These are phyloP conservation scores for Beauveria sp. DNA, from an alignment of 2,329 filamentous ascomycete species.

Conservation along the genomic window DNA sequence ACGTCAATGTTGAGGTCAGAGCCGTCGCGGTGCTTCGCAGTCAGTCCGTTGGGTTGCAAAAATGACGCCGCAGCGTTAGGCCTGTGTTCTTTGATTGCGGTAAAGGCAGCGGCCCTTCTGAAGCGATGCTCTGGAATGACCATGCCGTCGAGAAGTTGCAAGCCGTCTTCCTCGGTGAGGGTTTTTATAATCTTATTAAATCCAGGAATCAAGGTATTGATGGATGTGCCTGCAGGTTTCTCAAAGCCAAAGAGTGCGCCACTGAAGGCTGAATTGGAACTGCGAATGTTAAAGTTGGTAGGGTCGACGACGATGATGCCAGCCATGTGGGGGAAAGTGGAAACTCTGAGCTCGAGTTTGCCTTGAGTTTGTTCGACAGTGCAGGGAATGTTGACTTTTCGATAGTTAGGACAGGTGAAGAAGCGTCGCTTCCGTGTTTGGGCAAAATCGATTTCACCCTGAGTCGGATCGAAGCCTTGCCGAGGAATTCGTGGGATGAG, in stretches of 20 bases:
- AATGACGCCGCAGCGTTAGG: constrained; percentile 74
- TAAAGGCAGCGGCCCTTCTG: constrained; percentile 74
- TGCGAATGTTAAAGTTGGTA: constrained; percentile 68
- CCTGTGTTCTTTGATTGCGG: constrained; percentile 75
- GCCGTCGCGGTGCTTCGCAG: constrained; percentile 82
- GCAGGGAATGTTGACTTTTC: constrained; percentile 74
- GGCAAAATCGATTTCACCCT: constrained; percentile 69
- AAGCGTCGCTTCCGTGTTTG: constrained; percentile 64
- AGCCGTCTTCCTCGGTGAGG: constrained; percentile 77
- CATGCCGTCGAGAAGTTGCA: constrained; percentile 82
- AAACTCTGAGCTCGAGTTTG: constrained; percentile 69
- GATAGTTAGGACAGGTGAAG: constrained; percentile 76
- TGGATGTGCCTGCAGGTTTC: constrained; percentile 69
- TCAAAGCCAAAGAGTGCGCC: constrained; percentile 86
- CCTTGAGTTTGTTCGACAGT: constrained; percentile 67
- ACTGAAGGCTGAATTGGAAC: constrained; percentile 91
- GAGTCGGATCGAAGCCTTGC: constrained; percentile 61
- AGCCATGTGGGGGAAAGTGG: constrained; percentile 94
- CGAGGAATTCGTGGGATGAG: constrained; percentile 79
- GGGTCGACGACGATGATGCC: constrained; percentile 92
- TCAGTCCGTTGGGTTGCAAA: constrained; percentile 73
- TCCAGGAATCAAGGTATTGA: constrained; percentile 74
- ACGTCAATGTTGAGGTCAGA: constrained; percentile 89
- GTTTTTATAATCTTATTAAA: constrained; percentile 80
- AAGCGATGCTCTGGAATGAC: constrained; percentile 96